Percentiles rank a stretch among this genome's conserved stretches.
Conservation (phyloP, 257 asterid genomes). For the Lycium ferocissimum region DNA sequence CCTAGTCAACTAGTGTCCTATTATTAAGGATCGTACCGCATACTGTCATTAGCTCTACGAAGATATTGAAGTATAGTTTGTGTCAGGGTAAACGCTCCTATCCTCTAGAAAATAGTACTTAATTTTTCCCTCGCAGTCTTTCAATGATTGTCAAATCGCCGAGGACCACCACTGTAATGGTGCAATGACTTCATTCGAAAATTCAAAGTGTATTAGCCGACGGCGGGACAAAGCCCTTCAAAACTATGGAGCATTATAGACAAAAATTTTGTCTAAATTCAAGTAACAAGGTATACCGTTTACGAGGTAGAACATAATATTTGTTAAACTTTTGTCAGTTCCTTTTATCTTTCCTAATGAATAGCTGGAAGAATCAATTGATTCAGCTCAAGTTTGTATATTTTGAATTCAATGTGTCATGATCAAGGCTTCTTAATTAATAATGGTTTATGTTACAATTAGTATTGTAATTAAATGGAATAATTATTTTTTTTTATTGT, state of each 20-base stretch:
- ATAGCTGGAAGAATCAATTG: not conserved
- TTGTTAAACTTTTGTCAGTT: conserved; percentile 6
- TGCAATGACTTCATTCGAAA: conserved; percentile 15
- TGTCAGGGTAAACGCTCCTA: not conserved
- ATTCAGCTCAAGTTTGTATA: not conserved
- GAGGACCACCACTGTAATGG: no score
- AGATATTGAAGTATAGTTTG: no score
- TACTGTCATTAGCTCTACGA: no score
- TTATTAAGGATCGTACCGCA: no score
- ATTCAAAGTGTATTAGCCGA: no score
- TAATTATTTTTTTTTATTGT: no score
- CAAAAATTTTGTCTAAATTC: not conserved
- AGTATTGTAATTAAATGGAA: no score
- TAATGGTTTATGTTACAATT: not conserved
- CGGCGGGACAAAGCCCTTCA: no score
- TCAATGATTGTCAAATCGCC: no score
- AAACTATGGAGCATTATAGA: no score
- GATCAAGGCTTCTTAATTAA: conserved; percentile 41
- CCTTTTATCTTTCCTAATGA: conserved; percentile 5
- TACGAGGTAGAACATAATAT: not conserved
- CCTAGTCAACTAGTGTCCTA: no score
- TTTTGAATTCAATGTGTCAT: conserved; percentile 12
- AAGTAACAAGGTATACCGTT: no score
- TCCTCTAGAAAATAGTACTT: conserved; percentile 8
- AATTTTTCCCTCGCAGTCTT: not conserved